Evolutionary conservation across 78 protist genomes (phyloP).

Genomic region (Creolimax fragrantissima): DNA sequence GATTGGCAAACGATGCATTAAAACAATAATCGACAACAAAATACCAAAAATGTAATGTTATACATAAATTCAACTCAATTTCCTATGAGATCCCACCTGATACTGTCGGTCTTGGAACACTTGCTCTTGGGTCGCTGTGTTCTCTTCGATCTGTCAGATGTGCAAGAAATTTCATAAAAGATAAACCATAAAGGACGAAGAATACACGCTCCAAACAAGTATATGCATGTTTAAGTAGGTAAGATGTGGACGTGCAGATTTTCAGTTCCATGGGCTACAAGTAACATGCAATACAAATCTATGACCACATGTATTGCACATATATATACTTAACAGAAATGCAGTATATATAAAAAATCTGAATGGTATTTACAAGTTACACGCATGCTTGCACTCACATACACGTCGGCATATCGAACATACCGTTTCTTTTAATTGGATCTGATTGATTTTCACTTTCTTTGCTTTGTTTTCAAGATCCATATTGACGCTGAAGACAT

Average conservation of each 20-base stretch:
- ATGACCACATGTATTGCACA: not conserved
- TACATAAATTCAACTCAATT: too few species aligned
- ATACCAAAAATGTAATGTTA: not conserved
- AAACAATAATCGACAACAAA: not conserved
- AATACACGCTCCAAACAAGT: too few species aligned
- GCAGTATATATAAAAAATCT: too few species aligned
- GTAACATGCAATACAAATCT: too few species aligned
- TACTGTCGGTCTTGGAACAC: constrained; percentile 69
- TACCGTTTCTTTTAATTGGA: constrained; percentile 79
- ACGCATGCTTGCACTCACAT: too few species aligned
- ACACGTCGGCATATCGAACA: not conserved
- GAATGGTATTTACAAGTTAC: too few species aligned
- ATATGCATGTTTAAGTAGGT: too few species aligned
- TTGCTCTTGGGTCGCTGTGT: constrained; percentile 51
- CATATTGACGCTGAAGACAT: constrained; percentile 57
- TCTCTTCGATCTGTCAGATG: constrained; percentile 66
- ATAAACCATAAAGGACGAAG: too few species aligned
- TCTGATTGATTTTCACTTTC: constrained; percentile 71
- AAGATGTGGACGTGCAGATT: too few species aligned
- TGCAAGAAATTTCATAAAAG: too few species aligned
- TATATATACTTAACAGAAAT: too few species aligned
- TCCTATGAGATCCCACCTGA: not conserved
- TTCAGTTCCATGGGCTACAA: too few species aligned
- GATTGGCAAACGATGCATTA: not conserved
- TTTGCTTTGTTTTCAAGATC: constrained; percentile 47